Percentiles rank a stretch among this genome's conserved stretches.
Evolutionary conservation across 345 rosid species (phyloP).

Genomic region (Gossypium herbaceum): DNA sequence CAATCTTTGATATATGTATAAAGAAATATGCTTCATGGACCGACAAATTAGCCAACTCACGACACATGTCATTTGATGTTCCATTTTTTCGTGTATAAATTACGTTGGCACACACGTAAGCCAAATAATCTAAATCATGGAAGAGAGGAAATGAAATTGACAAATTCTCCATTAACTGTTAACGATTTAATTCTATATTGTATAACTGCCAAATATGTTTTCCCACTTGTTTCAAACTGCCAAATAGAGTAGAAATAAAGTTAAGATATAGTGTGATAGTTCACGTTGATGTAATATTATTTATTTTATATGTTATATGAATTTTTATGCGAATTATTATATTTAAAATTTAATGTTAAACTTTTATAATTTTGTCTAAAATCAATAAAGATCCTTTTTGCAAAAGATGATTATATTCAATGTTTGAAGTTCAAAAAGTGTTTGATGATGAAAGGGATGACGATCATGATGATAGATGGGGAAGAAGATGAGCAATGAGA

Average conservation of each 20-base stretch:
- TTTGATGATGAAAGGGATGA: background rate
- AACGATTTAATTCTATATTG: too few species aligned
- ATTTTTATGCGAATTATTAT: too few species aligned
- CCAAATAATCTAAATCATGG: conserved; percentile 37
- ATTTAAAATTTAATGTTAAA: too few species aligned
- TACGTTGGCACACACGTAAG: conserved; percentile 53
- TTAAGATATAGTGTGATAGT: too few species aligned
- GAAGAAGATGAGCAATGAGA: background rate
- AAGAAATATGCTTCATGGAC: conserved; percentile 26
- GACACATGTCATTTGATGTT: conserved; percentile 51
- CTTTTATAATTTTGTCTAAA: too few species aligned
- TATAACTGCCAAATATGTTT: too few species aligned
- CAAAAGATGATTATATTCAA: background rate
- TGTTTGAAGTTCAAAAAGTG: background rate
- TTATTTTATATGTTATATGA: too few species aligned
- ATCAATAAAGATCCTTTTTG: background rate
- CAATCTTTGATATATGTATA: background rate
- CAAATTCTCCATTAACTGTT: too few species aligned
- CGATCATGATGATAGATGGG: background rate
- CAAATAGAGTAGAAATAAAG: too few species aligned
- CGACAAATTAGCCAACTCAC: conserved; percentile 48
- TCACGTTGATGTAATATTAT: too few species aligned
- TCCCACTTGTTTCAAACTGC: too few species aligned
- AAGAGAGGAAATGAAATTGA: conserved; percentile 12
- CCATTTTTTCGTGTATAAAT: conserved; percentile 19